Base-by-base conservation (phyloP, 2,329 filamentous ascomycete species). In the Thelonectria blattea region DNA sequence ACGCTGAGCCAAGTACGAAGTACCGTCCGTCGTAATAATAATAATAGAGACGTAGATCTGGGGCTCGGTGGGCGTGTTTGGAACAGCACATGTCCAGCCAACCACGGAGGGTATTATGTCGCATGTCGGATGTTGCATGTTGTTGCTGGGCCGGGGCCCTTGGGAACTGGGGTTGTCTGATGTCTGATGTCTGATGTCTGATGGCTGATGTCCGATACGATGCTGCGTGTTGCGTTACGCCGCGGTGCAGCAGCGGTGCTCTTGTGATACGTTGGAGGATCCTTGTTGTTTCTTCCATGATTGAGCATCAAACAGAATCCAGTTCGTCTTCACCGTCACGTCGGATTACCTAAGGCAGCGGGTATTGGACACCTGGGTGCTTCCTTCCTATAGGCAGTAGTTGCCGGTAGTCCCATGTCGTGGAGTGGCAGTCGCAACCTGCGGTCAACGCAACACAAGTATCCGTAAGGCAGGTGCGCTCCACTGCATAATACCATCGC, bases 21-120 rank as follows among this genome's bases (percentile, higher is more conserved):
- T 8, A 47, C 27, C 27, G 45, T n/a, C 7, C n/a, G 18, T 8
- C 12, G 12, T 20, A 24, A 30, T 24, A 27, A 30, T 24, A 27
- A 27, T 27, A 24, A 43, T 43, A 43, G 18, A 43, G 41, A 7
- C 41, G 41, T 18, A 43, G 41, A 43, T 43, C 41, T 43, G 41
- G 18, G 41, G n/a, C 41, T 22, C 18, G 42, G 42, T 45, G 54
- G 52, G 58, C 20, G 52, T 65, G 46, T 42, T 63, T 57, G 61
- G 61, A 63, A 50, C 58, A 53, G 61, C 60, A 48, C 45, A 48
- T 20, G 34, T 42, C 30, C 45, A 49, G 46, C 53, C 53, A 56
- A 46, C 53, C 53, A 43, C 41, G 53, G n/a, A 14, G 30, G 30
- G 47, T 15, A 43, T 18, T 43, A 47, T 53, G 51, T 50, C 46